Base-by-base conservation (phyloP, 176 grass and related monocot species). In the sorghum (Sorghum bicolor) region DNA sequence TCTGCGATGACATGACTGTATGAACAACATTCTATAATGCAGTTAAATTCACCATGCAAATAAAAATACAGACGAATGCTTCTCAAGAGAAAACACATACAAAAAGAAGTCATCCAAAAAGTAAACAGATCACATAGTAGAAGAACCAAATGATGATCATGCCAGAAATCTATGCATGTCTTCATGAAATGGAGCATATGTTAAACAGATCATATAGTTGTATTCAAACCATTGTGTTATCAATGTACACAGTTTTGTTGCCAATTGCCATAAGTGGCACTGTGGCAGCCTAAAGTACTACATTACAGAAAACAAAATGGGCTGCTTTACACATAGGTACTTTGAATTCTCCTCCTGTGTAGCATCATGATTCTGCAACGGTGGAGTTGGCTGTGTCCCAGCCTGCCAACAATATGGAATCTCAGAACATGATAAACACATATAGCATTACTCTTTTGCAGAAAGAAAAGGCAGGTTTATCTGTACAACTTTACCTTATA, bases 301-400 rank as follows among this genome's bases (percentile, higher is more conserved):
- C 14, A 60, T 33, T 31, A 53, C 10, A 67, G 52, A 36, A 78
- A 74, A 74, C 43, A 74, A 52, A 41, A 30, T 26, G n/a, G 65
- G 75, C 30, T 48, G 11, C 69, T 66, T 81, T 70, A 64, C 9
- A 80, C 22, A 20, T 71, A 66, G 66, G 58, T 96, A 99, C 97
- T 99, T 99, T 39, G 97, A 99, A 89, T 99, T 92, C 75, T 94
- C 93, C 80, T 96, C 89, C 29, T 90, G 85, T 16, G 58, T 67
- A 74, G 86, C 26, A 61, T 58, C 74, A 43, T 85, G 88, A 86
- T 92, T 94, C 70, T 89, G 90, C 77, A 79, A 9, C 67, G 80
- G 22, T 74, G 74, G 72, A 77, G 85, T 82, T 74, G 86, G 75
- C 48, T 96, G 93, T 25, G 72, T 79, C 4, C 79, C 91, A 83